Evolutionary conservation across 257 asterid species (phyloP).

Genomic region (Pogostemon cablin): DNA sequence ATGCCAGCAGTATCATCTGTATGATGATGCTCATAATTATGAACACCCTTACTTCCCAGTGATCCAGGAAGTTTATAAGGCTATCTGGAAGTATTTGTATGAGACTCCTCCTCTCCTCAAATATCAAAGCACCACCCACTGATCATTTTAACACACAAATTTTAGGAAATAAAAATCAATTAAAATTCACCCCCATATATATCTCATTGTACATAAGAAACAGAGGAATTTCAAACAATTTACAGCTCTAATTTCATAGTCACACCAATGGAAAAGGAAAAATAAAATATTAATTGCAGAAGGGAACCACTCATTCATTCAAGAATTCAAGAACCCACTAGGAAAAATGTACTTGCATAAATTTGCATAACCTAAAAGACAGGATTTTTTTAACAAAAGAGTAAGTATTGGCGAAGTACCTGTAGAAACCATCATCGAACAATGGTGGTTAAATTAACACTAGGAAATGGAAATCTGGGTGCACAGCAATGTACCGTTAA

Average conservation of each 20-base stretch:
- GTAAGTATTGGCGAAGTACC: background rate
- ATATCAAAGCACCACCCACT: constrained; percentile 39
- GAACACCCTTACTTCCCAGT: constrained; percentile 48
- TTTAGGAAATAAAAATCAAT: background rate
- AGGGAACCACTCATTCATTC: background rate
- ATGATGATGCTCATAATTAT: constrained; percentile 44
- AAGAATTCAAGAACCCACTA: background rate
- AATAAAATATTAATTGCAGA: background rate
- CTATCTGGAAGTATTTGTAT: constrained; percentile 31
- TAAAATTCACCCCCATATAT: background rate
- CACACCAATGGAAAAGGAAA: background rate
- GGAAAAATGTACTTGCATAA: background rate
- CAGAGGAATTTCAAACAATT: background rate
- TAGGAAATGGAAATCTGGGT: background rate
- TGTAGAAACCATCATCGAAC: constrained; percentile 4
- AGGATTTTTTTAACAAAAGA: background rate
- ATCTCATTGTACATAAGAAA: background rate
- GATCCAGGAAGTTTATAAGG: constrained; percentile 30
- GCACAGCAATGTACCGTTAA: background rate
- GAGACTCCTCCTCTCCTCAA: constrained; percentile 41
- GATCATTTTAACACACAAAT: constrained; percentile 12
- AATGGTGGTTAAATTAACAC: background rate
- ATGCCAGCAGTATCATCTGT: constrained; percentile 37
- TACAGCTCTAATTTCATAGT: background rate
- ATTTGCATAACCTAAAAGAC: background rate